These are phyloP conservation scores for Exsudoporus floridanus DNA, from an alignment of 1,284 basidiomycete species.

Conservation along the genomic window DNA sequence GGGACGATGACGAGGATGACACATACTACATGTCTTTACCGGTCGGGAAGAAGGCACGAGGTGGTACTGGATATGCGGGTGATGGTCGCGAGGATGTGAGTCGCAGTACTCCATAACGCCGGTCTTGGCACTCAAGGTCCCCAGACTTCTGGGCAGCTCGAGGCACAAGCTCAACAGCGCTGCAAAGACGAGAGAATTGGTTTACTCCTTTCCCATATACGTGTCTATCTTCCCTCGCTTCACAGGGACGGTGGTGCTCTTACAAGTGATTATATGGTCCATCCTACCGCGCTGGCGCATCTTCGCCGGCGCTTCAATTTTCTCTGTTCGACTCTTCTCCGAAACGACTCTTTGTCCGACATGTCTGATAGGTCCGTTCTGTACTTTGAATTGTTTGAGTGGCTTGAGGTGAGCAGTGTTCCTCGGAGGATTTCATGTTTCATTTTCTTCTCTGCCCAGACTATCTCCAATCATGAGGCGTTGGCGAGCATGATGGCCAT, in stretches of 20 bases:
- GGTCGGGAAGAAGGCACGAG: conserved; percentile 62
- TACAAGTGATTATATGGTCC: conserved; percentile 84
- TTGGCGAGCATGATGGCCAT: conserved; percentile 93
- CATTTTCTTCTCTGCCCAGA: conserved; percentile 43
- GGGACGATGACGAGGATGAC: conserved; percentile 58
- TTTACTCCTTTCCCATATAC: conserved; percentile 63
- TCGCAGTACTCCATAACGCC: conserved; percentile 11
- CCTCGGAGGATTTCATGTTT: conserved; percentile 1
- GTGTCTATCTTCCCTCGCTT: conserved; percentile 77
- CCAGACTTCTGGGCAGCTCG: conserved; percentile 75
- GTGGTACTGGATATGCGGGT: conserved; percentile 85
- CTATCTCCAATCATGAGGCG: conserved; percentile 86
- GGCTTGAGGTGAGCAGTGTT: conserved; percentile 71
- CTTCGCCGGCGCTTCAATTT: conserved; percentile 85
- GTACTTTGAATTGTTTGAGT: conserved; percentile 87
- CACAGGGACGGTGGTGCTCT: conserved; percentile 69
- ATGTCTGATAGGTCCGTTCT: conserved; percentile 85
- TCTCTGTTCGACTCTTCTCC: conserved; percentile 77
- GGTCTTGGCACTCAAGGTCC: conserved; percentile 3
- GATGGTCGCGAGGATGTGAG: conserved; percentile 78
- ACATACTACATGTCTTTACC: conserved; percentile 44
- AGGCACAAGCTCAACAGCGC: conserved; percentile 70
- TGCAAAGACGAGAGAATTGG: conserved; percentile 72
- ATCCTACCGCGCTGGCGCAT: conserved; percentile 86
- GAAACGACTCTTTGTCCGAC: conserved; percentile 88